These are phyloP conservation scores for Podospora didyma DNA, from an alignment of 495 filamentous ascomycete species.

Conservation along the genomic window DNA sequence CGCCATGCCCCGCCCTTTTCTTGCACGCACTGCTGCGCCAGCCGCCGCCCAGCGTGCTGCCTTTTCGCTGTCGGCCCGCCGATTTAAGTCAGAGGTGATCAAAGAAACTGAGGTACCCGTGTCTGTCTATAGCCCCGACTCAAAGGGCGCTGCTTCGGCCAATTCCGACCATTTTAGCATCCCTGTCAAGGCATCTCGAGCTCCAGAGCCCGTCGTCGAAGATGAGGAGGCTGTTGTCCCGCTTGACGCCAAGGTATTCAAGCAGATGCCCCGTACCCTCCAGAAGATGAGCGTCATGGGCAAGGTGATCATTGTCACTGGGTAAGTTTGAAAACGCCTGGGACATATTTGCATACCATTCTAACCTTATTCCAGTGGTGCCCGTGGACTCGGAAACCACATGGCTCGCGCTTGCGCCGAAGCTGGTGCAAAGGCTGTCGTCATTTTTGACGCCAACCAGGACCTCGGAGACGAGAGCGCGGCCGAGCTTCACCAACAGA, in stretches of 20 bases:
- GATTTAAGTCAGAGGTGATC: conserved; percentile 42
- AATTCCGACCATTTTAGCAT: conserved; percentile 68
- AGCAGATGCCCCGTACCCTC: conserved; percentile 53
- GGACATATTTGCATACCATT: background rate
- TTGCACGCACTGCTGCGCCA: conserved; percentile 8
- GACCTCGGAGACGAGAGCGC: conserved; percentile 67
- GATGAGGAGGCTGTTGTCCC: conserved; percentile 35
- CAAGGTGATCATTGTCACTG: conserved; percentile 69
- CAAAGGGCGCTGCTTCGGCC: conserved; percentile 37
- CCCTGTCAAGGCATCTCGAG: conserved; percentile 60
- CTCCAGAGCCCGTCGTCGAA: conserved; percentile 25
- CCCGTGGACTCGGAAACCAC: conserved; percentile 69
- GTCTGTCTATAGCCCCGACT: conserved; percentile 42
- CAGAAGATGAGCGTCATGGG: conserved; percentile 60
- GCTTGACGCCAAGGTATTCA: conserved; percentile 39
- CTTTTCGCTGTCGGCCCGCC: conserved; percentile 33
- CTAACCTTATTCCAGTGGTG: conserved; percentile 48
- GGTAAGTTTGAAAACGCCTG: conserved; percentile 47
- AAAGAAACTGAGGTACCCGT: conserved; percentile 49
- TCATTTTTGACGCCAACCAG: conserved; percentile 70
- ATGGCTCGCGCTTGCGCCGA: conserved; percentile 75
- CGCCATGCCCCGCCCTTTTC: conserved; percentile 29
- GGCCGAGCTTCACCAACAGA: conserved; percentile 60
- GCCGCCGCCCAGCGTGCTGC: conserved; percentile 29
- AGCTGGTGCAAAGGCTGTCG: conserved; percentile 66